These are phyloP conservation scores for Obelidium mucronatum DNA, from an alignment of 192 early-diverging fungal species.

Conservation along the genomic window DNA sequence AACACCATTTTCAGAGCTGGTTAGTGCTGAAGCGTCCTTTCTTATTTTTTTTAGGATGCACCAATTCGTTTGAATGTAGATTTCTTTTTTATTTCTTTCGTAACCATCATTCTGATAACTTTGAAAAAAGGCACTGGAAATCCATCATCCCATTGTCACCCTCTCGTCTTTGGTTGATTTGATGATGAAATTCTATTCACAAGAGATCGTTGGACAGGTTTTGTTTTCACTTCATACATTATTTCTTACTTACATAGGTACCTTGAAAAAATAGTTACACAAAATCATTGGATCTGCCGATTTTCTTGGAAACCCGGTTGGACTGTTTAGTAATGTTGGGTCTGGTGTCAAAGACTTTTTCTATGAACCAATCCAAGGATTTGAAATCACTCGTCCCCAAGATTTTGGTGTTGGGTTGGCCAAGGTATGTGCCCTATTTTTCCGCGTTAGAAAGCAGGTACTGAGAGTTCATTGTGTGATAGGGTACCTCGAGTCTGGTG, in stretches of 20 bases:
- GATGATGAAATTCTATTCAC: slow-evolving; percentile 86
- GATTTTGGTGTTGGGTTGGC: slow-evolving; percentile 94
- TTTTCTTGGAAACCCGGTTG: slow-evolving; percentile 97
- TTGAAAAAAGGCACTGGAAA: slow-evolving; percentile 68
- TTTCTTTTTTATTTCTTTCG: background rate
- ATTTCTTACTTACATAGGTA: background rate
- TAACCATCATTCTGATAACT: background rate
- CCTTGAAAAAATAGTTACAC: slow-evolving; percentile 30
- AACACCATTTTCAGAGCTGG: too few relatives aligned
- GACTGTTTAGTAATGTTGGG: slow-evolving; percentile 93
- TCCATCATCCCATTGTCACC: slow-evolving; percentile 90
- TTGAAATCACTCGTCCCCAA: slow-evolving; percentile 93
- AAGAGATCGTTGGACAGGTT: slow-evolving; percentile 87
- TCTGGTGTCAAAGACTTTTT: slow-evolving; percentile 96
- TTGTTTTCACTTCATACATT: background rate
- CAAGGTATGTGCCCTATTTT: slow-evolving; percentile 59
- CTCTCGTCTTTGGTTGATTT: slow-evolving; percentile 75
- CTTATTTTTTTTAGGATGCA: slow-evolving; percentile 65
- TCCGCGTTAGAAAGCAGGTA: background rate
- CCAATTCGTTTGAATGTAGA: slow-evolving; percentile 84
- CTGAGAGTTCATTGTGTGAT: background rate
- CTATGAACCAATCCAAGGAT: slow-evolving; percentile 97
- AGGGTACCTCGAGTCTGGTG: slow-evolving; percentile 77
- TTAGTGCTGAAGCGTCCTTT: background rate
- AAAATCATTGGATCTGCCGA: slow-evolving; percentile 89